Percentiles rank a stretch among this genome's conserved stretches.
These are phyloP conservation scores for Dorcoceras hygrometricum DNA, from an alignment of 257 asterid species.

Conservation along the genomic window DNA sequence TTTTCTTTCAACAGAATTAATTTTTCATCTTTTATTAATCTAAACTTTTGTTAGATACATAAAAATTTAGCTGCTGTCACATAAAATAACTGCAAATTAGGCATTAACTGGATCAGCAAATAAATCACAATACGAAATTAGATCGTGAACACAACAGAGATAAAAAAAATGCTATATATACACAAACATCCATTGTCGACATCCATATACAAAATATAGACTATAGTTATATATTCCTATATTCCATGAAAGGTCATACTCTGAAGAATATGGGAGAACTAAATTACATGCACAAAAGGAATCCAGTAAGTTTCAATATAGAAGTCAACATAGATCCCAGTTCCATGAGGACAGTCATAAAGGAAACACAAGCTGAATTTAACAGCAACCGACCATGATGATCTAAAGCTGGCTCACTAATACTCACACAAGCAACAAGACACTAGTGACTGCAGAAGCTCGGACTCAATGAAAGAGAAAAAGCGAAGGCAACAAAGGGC, in stretches of 20 bases:
- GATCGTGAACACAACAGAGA: not conserved
- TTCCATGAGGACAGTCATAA: not conserved
- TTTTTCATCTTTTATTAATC: not conserved
- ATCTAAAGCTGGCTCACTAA: not conserved
- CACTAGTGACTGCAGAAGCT: constrained; percentile 67
- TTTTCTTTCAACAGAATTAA: not conserved
- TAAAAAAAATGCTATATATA: too few relatives aligned
- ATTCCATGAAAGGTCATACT: not conserved
- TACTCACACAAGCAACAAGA: constrained; percentile 88
- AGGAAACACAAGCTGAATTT: constrained; percentile 14
- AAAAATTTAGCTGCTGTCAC: constrained; percentile 1
- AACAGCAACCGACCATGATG: constrained; percentile 13
- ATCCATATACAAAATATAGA: too few relatives aligned
- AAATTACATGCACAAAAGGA: constrained; percentile 3
- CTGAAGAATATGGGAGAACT: not conserved
- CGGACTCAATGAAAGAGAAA: constrained; percentile 54
- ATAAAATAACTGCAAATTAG: not conserved
- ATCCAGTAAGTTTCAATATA: not conserved
- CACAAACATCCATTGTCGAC: not conserved
- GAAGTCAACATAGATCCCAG: constrained; percentile 2
- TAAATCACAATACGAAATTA: not conserved
- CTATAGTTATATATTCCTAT: not conserved
- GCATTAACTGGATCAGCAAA: not conserved
- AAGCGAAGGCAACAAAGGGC: constrained; percentile 77
- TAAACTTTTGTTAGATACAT: not conserved